Evolutionary conservation across 208 protist genomes (phyloP).

Genomic region (Hexamita inflata): DNA sequence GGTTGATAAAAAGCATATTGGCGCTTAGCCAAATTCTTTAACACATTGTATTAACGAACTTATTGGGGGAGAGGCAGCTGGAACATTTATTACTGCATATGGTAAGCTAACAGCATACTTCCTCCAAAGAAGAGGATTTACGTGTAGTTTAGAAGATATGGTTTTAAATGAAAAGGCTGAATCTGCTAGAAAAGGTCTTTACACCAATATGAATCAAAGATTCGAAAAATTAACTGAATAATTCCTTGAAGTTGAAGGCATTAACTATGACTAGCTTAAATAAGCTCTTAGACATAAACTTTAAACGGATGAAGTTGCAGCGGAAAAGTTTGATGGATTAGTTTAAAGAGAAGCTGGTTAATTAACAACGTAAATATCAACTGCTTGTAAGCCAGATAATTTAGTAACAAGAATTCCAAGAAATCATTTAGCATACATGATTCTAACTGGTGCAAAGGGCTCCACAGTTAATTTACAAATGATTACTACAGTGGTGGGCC

Average conservation of each 20-base stretch:
- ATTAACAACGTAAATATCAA: neutral
- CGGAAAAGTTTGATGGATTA: neutral
- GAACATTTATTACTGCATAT: constrained; percentile 72
- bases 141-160: constrained; percentile 91
- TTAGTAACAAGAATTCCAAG: neutral
- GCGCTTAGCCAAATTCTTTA: constrained; percentile 49
- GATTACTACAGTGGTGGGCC: too few relatives aligned
- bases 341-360: neutral
- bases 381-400: neutral
- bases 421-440: constrained; percentile 76
- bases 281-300: constrained; percentile 14
- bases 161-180: constrained; percentile 60
- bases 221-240: neutral
- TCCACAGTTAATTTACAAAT: constrained; percentile 90
- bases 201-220: neutral
- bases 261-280: neutral
- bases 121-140: constrained; percentile 81
- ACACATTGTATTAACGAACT: constrained; percentile 81
- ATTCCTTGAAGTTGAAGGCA: constrained; percentile 8
- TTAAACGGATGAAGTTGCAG: neutral
- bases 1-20: constrained; percentile 84
- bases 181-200: neutral
- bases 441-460: constrained; percentile 88
- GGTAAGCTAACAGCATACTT: constrained; percentile 77
- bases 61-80: constrained; percentile 73